phyloP scores from a whole-genome alignment of 2,329 filamentous ascomycete genomes.

The Diaporthe vexans region DNA sequence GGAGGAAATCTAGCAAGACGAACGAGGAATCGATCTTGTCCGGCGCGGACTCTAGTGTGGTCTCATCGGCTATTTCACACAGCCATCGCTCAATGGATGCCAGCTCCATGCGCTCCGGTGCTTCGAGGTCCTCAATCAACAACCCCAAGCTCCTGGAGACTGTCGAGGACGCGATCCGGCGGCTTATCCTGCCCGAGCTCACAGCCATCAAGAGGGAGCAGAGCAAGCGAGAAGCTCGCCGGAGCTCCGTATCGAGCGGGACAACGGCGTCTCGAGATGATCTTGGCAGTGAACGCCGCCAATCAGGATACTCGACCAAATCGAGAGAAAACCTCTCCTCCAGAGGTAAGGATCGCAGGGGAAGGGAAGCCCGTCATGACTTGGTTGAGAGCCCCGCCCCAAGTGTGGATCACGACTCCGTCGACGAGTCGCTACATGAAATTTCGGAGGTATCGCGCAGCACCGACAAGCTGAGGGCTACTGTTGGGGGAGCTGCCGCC shows the following conservation, averaged over 20 bases:
- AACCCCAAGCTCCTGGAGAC: conserved; percentile 92
- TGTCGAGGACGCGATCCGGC: conserved; percentile 92
- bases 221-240: conserved; percentile 79
- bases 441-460: conserved; percentile 62
- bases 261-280: conserved; percentile 70
- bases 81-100: conserved; percentile 70
- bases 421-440: conserved; percentile 56
- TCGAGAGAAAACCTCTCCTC: conserved; percentile 62
- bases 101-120: conserved; percentile 64
- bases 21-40: conserved; percentile 67
- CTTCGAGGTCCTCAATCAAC: conserved; percentile 82
- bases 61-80: conserved; percentile 67
- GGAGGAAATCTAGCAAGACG: conserved; percentile 65
- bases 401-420: conserved; percentile 63
- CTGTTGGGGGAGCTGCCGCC: conserved; percentile 60
- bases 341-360: conserved; percentile 60
- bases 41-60: conserved; percentile 66
- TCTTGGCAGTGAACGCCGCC: conserved; percentile 70
- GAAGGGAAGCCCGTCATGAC: conserved; percentile 69
- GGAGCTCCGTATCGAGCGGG: conserved; percentile 73
- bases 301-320: conserved; percentile 63
- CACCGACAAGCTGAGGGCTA: conserved; percentile 59
- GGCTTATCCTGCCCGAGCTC: conserved; percentile 90
- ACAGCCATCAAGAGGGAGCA: conserved; percentile 93
- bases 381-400: conserved; percentile 64